Evolutionary conservation across 176 grass and related monocot genomes (phyloP).

Genomic region (Ampelocalamus luodianensis): DNA sequence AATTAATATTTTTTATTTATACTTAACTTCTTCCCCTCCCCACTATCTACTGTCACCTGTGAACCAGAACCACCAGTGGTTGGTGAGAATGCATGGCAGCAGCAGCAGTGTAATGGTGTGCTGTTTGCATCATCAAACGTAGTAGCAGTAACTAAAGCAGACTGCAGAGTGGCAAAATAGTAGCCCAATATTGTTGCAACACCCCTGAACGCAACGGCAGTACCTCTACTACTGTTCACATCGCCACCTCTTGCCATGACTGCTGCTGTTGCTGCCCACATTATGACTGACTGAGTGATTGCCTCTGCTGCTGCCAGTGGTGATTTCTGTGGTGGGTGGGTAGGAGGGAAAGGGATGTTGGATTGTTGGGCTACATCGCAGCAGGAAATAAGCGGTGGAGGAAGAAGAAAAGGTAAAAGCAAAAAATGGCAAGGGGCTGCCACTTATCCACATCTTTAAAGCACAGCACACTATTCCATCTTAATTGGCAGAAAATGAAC

Average conservation of each 20-base stretch:
- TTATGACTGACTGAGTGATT: neutral
- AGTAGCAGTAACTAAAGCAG: neutral
- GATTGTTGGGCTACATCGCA: neutral
- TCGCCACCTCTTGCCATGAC: neutral
- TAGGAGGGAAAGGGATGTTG: neutral
- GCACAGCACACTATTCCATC: conserved; percentile 19
- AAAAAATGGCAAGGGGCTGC: too few relatives aligned
- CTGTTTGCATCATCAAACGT: neutral
- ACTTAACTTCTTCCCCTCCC: neutral
- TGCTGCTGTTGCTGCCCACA: neutral
- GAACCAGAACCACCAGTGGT: neutral
- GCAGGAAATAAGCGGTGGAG: too few relatives aligned
- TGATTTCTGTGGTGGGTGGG: neutral
- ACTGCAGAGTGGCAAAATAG: neutral
- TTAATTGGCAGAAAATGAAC: conserved; percentile 24
- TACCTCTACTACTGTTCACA: conserved; percentile 17
- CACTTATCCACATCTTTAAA: neutral
- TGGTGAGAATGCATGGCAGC: neutral
- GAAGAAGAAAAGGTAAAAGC: too few relatives aligned
- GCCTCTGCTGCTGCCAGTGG: neutral
- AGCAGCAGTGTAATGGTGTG: neutral
- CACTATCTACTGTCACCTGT: neutral
- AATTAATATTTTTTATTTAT: conserved; percentile 16
- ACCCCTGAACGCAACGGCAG: neutral
- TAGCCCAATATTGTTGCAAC: conserved; percentile 3